phyloP scores from a whole-genome alignment of 345 rosid genomes.

The Lagerstroemia speciosa region DNA sequence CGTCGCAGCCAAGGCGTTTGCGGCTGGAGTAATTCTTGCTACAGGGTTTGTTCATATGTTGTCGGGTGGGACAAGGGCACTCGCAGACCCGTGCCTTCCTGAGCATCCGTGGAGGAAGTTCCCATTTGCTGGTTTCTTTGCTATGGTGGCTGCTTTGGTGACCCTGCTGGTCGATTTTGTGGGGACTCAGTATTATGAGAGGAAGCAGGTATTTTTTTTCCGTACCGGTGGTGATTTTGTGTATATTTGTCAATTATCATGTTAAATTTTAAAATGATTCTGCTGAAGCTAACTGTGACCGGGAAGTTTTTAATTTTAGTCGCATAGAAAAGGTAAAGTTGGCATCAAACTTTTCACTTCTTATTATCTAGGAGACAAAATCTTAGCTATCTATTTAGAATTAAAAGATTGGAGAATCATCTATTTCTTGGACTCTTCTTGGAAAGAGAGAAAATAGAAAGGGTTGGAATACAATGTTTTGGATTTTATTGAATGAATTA shows the following conservation, averaged over 20 bases:
- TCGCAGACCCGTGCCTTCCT: slow-evolving; percentile 61
- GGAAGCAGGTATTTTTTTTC: slow-evolving; percentile 33
- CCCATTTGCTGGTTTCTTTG: slow-evolving; percentile 78
- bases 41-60: slow-evolving; percentile 96
- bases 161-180: slow-evolving; percentile 78
- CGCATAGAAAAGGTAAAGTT: no score
- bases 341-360: no score
- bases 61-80: slow-evolving; percentile 48
- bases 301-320: no score
- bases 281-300: no score
- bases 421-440: no score
- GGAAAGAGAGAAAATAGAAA: background rate
- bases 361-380: no score
- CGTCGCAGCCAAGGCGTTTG: slow-evolving; percentile 79
- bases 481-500: no score
- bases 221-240: background rate
- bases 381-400: no score
- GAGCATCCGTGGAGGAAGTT: slow-evolving; percentile 67
- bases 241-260: no score
- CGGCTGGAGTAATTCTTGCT: slow-evolving; percentile 88
- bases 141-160: slow-evolving; percentile 66
- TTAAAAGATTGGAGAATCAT: no score
- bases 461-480: no score
- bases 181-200: slow-evolving; percentile 83
- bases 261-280: no score